phyloP scores from a whole-genome alignment of 1,284 basidiomycete genomes.

The Ustilago crameri region DNA sequence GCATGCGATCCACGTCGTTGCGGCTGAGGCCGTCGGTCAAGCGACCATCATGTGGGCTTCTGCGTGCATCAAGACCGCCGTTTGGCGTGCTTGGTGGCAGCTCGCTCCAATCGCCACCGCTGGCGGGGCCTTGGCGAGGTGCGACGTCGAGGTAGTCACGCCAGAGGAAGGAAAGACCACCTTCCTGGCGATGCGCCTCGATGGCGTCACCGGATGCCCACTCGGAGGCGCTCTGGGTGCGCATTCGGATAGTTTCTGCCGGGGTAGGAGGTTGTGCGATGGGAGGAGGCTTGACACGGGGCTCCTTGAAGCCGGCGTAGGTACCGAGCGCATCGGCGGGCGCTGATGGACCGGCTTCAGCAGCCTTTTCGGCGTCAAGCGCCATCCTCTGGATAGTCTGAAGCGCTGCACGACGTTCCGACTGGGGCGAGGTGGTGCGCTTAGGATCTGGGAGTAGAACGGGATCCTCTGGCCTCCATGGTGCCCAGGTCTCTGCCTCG shows the following conservation, averaged over 20 bases:
- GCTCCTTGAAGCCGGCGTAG: constrained; percentile 50
- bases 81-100: constrained; percentile 16
- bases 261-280: constrained; percentile 62
- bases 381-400: constrained; percentile 28
- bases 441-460: constrained; percentile 49
- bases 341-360: constrained; percentile 20
- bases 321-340: constrained; percentile 46
- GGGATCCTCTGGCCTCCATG: constrained; percentile 64
- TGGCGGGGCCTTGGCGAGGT: constrained; percentile 59
- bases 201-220: constrained; percentile 50
- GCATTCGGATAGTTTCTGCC: constrained; percentile 49
- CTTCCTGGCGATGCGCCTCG: constrained; percentile 48
- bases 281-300: constrained; percentile 52
- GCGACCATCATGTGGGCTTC: constrained; percentile 36
- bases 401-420: constrained; percentile 44
- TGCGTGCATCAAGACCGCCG: constrained; percentile 25
- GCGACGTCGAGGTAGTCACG: constrained; percentile 64
- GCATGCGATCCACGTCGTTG: constrained; percentile 62
- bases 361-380: constrained; percentile 18
- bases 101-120: constrained; percentile 57
- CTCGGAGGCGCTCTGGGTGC: constrained; percentile 34
- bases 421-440: constrained; percentile 44
- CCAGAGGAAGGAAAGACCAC: constrained; percentile 61
- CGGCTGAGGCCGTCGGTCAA: constrained; percentile 37
- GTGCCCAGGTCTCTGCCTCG: constrained; percentile 60